A percentile compares a stretch with the other conserved stretches of the same genome.
phyloP scores from a whole-genome alignment of 768 basidiomycete species.

The Crucibulum laeve region DNA sequence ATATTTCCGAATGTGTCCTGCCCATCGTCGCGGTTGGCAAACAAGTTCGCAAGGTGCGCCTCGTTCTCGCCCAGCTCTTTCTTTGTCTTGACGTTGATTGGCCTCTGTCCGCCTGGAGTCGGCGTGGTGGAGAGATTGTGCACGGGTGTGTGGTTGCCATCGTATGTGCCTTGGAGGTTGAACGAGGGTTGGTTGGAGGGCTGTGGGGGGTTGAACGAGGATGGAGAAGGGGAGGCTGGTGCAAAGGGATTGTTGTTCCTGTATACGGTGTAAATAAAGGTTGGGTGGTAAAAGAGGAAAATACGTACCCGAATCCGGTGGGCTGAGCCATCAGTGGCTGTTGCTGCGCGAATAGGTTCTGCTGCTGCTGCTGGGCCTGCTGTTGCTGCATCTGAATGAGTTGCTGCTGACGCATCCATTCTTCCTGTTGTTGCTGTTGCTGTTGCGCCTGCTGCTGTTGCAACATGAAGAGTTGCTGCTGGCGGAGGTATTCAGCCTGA shows the following conservation, averaged over 20 bases:
- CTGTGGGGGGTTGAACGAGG: constrained; percentile 17
- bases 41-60: constrained; percentile 73
- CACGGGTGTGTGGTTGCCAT: constrained; percentile 43
- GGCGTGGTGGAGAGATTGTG: constrained; percentile 36
- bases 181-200: constrained; percentile 49
- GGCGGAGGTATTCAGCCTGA: constrained; percentile 73
- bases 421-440: constrained; percentile 54
- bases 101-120: constrained; percentile 24
- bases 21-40: constrained; percentile 89
- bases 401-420: constrained; percentile 40
- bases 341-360: constrained; percentile 41
- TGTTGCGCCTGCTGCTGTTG: constrained; percentile 53
- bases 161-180: constrained; percentile 69
- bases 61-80: constrained; percentile 54
- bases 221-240: constrained; percentile 31
- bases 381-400: constrained; percentile 45
- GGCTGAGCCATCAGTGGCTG: constrained; percentile 51
- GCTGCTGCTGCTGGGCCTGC: constrained; percentile 43
- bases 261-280: constrained; percentile 18
- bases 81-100: constrained; percentile 36
- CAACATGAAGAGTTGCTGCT: constrained; percentile 67
- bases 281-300: background rate
- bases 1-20: constrained; percentile 94
- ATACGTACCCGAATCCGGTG: constrained; percentile 70
- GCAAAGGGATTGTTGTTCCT: constrained; percentile 98